Evolutionary conservation across 2,329 filamentous ascomycete genomes (phyloP).

Genomic region (Myotisia sp.): DNA sequence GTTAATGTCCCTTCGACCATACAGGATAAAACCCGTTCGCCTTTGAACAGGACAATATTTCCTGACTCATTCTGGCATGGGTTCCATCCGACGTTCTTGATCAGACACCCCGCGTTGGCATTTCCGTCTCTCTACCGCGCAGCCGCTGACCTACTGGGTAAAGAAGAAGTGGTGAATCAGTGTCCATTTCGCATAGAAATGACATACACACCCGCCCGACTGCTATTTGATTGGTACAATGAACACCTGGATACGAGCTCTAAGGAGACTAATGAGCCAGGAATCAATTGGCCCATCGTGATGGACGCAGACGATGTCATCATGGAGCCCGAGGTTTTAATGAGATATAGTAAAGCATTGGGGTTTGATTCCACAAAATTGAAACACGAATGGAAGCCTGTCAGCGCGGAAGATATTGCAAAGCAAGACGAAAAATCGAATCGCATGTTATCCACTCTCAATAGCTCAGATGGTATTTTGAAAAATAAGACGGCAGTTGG

Average conservation of each 20-base stretch:
- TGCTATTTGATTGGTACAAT: slow-evolving; percentile 25
- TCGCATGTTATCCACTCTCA: slow-evolving; percentile 19
- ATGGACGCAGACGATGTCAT: slow-evolving; percentile 30
- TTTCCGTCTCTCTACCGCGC: slow-evolving; percentile 26
- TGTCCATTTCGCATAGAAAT: no score
- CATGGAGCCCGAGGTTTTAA: slow-evolving; percentile 19
- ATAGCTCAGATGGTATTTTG: slow-evolving; percentile 21
- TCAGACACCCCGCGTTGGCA: slow-evolving; percentile 26
- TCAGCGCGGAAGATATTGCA: neutral
- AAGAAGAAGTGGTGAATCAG: neutral
- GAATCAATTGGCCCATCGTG: slow-evolving; percentile 17
- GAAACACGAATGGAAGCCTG: slow-evolving; percentile 20
- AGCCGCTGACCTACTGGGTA: neutral
- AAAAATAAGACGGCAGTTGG: slow-evolving; percentile 19
- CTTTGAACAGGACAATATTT: slow-evolving; percentile 21
- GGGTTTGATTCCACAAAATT: slow-evolving; percentile 22
- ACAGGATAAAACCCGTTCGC: slow-evolving; percentile 15
- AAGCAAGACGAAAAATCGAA: neutral
- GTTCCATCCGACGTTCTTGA: slow-evolving; percentile 22
- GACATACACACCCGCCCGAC: slow-evolving; percentile 20
- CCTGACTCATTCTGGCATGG: slow-evolving; percentile 22
- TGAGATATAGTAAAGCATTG: slow-evolving; percentile 16
- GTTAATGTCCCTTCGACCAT: slow-evolving; percentile 10
- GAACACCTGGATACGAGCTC: slow-evolving; percentile 13
- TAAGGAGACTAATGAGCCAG: neutral